Base-by-base conservation (phyloP, 257 asterid genomes). In the Solanum piurae region DNA sequence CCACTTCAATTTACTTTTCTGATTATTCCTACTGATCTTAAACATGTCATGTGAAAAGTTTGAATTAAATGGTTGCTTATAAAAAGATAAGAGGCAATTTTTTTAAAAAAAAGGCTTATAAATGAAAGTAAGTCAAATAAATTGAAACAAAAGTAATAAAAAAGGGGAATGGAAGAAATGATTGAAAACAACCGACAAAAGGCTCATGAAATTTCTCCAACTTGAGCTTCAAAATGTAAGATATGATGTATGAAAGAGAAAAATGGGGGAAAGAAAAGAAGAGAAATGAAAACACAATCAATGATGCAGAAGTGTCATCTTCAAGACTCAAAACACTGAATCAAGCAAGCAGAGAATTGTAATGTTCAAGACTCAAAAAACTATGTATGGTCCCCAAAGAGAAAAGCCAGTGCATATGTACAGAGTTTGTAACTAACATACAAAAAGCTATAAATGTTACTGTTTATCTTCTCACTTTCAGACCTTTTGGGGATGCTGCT, bases 361-460 rank as follows among this genome's bases (percentile, higher is more conserved):
- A 52, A 86, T 64, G 29, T 33, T 79, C 69, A 79, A 86, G 83
- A 73, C 73, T 79, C 74, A 80, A 80, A 46, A 80, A 49, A 73
- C 46, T 71, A 36, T 46, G 84, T 38, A 86, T 86, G 88, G 60
- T 86, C 88, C 84, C 74, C 73, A 46, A 29, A 34, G 44, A 27
- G 52, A 72, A 6, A 84, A 71, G 79, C 2, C 88, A 55, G 31
- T 46, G 88, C 37, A 34, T 34, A 38, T 25, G 40, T 60, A 60
- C 29, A 85, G 49, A 73, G 58, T 29, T 34, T 86, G 58, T 23
- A 73, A 72, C 88, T 71, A 73, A 73, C 40, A 73, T 73, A 60
- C 84, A 86, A 86, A 86, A 84, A 42, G 29, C 40, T 84, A 84
- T 84, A 37, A 46, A 85, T 85, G 87, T 71, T 64, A 42, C 77